Evolutionary conservation across 306 rosid genomes (phyloP).

Genomic region (Vigna nakashimae): DNA sequence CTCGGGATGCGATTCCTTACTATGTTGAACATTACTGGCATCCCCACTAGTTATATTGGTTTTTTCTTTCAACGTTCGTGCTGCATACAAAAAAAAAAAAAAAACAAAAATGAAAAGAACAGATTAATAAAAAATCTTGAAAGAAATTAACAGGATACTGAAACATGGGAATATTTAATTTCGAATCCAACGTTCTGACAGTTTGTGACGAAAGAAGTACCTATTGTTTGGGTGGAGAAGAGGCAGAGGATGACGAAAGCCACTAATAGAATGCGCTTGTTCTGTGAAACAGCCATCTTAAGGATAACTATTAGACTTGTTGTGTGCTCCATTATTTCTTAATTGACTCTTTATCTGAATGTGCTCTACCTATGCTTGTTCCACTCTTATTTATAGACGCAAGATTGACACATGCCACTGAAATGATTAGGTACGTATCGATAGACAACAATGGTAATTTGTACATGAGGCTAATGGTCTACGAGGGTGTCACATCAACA

Average conservation of each 20-base stretch:
- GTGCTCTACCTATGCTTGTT: constrained; percentile 14
- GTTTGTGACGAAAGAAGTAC: constrained; percentile 43
- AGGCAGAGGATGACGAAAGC: constrained; percentile 66
- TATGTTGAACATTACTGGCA: constrained; percentile 22
- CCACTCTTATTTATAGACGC: constrained; percentile 49
- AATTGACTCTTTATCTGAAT: constrained; percentile 13
- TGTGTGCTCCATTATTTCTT: background rate
- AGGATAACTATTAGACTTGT: background rate
- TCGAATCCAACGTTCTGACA: background rate
- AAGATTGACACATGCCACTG: constrained; percentile 30
- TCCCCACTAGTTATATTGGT: constrained; percentile 7
- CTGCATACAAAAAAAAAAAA: constrained; percentile 47
- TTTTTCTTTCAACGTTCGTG: constrained; percentile 63
- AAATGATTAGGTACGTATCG: constrained; percentile 38
- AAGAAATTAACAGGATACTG: background rate
- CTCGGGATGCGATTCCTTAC: constrained; percentile 43
- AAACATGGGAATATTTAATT: background rate
- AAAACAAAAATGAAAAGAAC: background rate
- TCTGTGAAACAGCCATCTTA: constrained; percentile 55
- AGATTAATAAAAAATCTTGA: constrained; percentile 4
- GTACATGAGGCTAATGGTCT: constrained; percentile 54
- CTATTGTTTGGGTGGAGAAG: constrained; percentile 58
- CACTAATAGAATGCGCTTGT: constrained; percentile 59
- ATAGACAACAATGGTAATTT: constrained; percentile 37
- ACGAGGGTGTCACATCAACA: constrained; percentile 59